phyloP scores from a whole-genome alignment of 2,329 filamentous ascomycete genomes.

The Pseudodiploospora longispora region DNA sequence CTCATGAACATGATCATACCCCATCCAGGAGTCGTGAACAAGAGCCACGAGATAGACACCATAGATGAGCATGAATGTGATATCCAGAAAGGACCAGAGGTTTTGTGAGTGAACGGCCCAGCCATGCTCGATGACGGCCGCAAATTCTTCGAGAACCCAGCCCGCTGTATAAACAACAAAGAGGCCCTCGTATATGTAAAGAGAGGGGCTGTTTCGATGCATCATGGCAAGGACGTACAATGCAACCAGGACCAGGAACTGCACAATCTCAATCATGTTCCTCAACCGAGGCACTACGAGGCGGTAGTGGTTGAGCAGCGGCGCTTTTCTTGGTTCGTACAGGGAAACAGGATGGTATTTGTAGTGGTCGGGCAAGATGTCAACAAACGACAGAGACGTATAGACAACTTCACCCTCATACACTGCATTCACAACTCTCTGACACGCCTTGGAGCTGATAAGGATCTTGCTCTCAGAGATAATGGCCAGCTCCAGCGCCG shows the following conservation, averaged over 20 bases:
- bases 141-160: conserved; percentile 60
- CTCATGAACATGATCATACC: conserved; percentile 19
- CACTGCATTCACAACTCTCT: conserved; percentile 63
- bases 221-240: conserved; percentile 60
- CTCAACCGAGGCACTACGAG: conserved; percentile 62
- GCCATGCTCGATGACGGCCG: conserved; percentile 57
- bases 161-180: conserved; percentile 59
- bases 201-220: conserved; percentile 38
- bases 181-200: conserved; percentile 43
- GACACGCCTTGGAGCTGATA: conserved; percentile 56
- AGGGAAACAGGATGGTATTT: conserved; percentile 62
- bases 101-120: conserved; percentile 66
- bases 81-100: conserved; percentile 66
- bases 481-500: conserved; percentile 64
- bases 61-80: conserved; percentile 60
- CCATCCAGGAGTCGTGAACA: conserved; percentile 43
- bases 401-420: conserved; percentile 63
- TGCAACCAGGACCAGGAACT: conserved; percentile 55
- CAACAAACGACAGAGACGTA: conserved; percentile 61
- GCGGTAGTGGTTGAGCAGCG: conserved; percentile 62
- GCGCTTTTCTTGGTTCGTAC: conserved; percentile 58
- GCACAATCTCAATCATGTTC: conserved; percentile 55
- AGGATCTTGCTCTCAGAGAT: conserved; percentile 63
- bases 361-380: conserved; percentile 67
- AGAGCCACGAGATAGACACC: conserved; percentile 52